phyloP scores from a whole-genome alignment of 2,329 filamentous ascomycete species.

The Diplodia seriata region DNA sequence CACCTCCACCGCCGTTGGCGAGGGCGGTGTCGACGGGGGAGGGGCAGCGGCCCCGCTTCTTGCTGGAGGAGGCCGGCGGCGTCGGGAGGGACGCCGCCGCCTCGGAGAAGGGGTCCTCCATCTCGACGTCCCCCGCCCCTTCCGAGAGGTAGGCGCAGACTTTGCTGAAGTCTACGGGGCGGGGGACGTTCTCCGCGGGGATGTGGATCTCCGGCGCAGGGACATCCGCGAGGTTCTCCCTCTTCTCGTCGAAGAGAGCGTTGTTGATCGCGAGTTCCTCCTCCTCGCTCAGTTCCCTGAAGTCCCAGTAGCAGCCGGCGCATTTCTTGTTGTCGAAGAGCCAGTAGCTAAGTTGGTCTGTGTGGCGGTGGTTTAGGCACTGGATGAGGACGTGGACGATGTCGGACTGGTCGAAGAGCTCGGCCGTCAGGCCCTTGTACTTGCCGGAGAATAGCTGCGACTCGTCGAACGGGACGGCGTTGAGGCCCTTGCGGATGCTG shows the following conservation, averaged over 20 bases:
- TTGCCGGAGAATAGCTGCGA: constrained; percentile 8
- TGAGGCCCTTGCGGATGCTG: constrained; percentile 20
- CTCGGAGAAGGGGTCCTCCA: neutral
- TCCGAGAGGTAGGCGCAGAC: neutral
- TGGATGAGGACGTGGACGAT: neutral
- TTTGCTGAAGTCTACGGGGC: neutral
- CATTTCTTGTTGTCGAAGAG: neutral
- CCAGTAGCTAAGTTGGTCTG: neutral
- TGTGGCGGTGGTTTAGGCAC: neutral
- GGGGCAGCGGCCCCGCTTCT: neutral
- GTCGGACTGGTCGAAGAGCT: neutral
- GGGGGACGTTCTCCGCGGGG: neutral
- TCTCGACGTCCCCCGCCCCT: neutral
- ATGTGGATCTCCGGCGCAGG: neutral
- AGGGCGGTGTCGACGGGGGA: neutral
- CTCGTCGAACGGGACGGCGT: constrained; percentile 21
- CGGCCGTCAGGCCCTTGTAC: neutral
- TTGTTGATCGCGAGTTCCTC: no score
- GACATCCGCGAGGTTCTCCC: neutral
- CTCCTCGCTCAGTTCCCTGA: no score
- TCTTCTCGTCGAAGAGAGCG: no score
- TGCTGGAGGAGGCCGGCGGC: neutral
- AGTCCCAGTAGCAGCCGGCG: no score
- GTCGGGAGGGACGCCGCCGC: neutral
- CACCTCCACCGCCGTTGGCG: neutral